These are phyloP conservation scores for Nothophoma quercina DNA, from an alignment of 2,329 filamentous ascomycete genomes.

Conservation along the genomic window DNA sequence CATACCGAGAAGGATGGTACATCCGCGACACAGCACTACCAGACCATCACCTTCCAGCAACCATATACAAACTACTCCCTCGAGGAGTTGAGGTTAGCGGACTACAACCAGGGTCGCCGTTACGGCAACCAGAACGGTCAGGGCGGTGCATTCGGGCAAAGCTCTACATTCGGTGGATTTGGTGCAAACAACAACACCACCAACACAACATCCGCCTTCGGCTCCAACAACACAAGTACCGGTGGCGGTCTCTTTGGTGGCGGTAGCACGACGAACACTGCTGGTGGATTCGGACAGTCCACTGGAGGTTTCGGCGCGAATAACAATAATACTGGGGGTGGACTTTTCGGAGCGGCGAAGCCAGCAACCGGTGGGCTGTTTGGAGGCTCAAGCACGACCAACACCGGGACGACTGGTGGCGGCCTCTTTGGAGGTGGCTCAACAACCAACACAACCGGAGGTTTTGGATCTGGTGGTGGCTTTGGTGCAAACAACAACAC, in stretches of 20 bases:
- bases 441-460: slow-evolving; percentile 35
- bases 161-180: slow-evolving; percentile 62
- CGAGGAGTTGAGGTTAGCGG: slow-evolving; percentile 72
- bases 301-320: slow-evolving; percentile 36
- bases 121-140: slow-evolving; percentile 84
- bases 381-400: slow-evolving; percentile 49
- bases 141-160: slow-evolving; percentile 80
- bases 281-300: slow-evolving; percentile 45
- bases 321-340: slow-evolving; percentile 39
- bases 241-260: slow-evolving; percentile 56
- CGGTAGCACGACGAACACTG: slow-evolving; percentile 41
- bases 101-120: slow-evolving; percentile 86
- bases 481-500: slow-evolving; percentile 39
- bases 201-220: slow-evolving; percentile 56
- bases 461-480: slow-evolving; percentile 44
- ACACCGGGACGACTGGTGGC: slow-evolving; percentile 38
- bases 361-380: slow-evolving; percentile 47
- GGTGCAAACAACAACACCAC: slow-evolving; percentile 50
- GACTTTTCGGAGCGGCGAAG: slow-evolving; percentile 47
- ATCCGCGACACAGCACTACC: slow-evolving; percentile 69
- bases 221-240: slow-evolving; percentile 47
- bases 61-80: slow-evolving; percentile 89
- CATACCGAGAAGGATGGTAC: slow-evolving; percentile 74
- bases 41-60: slow-evolving; percentile 80
- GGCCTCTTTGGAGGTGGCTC: slow-evolving; percentile 45